Evolutionary conservation across 108 stramenopile genomes (phyloP), one percentile per base, ranked within the genome.

Genomic region (Chaetoceros tenuissimus): DNA sequence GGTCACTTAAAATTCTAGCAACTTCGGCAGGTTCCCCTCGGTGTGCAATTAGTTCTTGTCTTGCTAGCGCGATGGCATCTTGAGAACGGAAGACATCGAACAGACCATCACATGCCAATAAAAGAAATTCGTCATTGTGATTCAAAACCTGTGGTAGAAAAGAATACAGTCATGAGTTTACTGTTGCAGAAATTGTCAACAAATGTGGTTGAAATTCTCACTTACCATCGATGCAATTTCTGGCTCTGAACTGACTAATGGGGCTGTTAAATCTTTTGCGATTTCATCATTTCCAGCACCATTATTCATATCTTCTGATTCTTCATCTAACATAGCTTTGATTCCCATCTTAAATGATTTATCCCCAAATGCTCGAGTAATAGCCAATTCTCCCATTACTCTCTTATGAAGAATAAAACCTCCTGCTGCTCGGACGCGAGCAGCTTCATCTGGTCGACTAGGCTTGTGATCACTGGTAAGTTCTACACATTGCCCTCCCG

Each of bases 351-450:
- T 98, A 83, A 97, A 96, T 24, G 94, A 95, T 61, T 90, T 90
- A 73, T 97, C 97, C 25, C 97, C 97, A 77, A 98, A 98, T 2
- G 97, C 97, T 51, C 97, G 64, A 1, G 95, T 95, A 60, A 98
- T 96, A 8, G 97, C 97, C 43, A 98, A 75, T 69, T 98, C 96
- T 55, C 97, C 97, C 96, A 98, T 96, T 48, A 98, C 97, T 52
- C 95, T 78, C 50, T 92, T 92, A 52, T 96, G 93, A 46, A 96
- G 73, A 60, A 98, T 92, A 63, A 96, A 98, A 20, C 97, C 89
- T 28, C 97, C 96, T 24, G 94, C 96, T 23, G 85, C 89, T 54
- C 94, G 66, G 16, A 98, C 94, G 30, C 97, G 79, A 40, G 88
- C 89, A 22, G 94, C 90, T 69, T 98, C 97, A 55, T 98, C 97